Conservation (phyloP, 2,329 filamentous ascomycete genomes). For the Ceratocystis ficicola region DNA sequence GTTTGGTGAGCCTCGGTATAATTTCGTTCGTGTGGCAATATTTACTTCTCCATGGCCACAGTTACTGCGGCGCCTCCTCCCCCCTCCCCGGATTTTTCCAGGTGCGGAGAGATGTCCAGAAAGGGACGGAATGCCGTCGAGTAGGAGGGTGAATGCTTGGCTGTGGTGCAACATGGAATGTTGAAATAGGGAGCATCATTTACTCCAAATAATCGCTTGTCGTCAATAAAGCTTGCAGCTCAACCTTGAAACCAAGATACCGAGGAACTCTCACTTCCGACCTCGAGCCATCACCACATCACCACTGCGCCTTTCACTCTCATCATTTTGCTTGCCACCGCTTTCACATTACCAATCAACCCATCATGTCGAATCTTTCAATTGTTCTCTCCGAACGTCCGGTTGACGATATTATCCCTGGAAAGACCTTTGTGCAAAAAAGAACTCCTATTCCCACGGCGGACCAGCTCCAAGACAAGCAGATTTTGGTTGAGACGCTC, state of each 20-base stretch:
- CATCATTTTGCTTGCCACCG: neutral
- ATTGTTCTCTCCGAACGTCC: constrained; percentile 55
- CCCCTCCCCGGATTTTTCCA: neutral
- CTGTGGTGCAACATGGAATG: too few relatives aligned
- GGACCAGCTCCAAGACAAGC: constrained; percentile 47
- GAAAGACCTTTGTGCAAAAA: constrained; percentile 32
- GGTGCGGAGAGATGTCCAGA: neutral
- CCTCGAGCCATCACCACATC: neutral
- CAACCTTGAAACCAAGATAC: neutral
- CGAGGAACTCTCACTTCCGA: neutral
- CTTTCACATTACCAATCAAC: neutral
- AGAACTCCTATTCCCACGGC: constrained; percentile 38
- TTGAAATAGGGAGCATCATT: neutral
- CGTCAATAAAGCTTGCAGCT: neutral
- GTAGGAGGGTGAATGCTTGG: neutral
- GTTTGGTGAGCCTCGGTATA: neutral
- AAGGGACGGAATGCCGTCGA: constrained; percentile 1
- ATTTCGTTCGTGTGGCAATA: neutral
- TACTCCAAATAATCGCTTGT: neutral
- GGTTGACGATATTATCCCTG: constrained; percentile 46
- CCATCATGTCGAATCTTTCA: constrained; percentile 31
- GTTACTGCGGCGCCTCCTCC: neutral
- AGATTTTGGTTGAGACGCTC: constrained; percentile 48
- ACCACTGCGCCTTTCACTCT: neutral
- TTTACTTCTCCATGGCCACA: neutral